Evolutionary conservation across 2,329 filamentous ascomycete genomes (phyloP), one percentile per base, ranked within the genome.

Genomic region (Colletotrichum karsti): DNA sequence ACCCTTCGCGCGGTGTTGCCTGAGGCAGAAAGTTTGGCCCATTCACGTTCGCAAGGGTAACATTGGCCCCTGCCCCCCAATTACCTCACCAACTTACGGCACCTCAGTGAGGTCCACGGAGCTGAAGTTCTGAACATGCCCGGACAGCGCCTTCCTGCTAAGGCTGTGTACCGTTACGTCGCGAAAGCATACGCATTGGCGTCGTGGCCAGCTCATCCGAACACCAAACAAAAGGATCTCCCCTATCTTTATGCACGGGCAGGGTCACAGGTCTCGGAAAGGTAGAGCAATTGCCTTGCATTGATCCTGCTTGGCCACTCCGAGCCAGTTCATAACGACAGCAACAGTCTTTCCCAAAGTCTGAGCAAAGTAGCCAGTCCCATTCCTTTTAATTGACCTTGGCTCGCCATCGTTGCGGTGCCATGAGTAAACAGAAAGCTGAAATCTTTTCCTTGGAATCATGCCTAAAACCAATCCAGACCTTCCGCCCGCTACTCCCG

Each of bases 361-460:
- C 51, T 69, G 66, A 62, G 66, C 55, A 57, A 55, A 67, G 66
- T 67, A 69, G 62, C 62, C 66, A 67, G 48, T 67, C 66, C 62
- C 61, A 42, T 50, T 41, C 63, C 55, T 69, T 69, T 69, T 67
- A 62, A 62, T 59, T 69, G 63, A 69, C 55, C 62, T 56, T 67
- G 62, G 66, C 66, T 65, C 66, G 65, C 65, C 60, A 48, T 67
- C 62, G 22, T 61, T 62, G 63, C 66, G 63, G 50, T 54, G 66
- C 63, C 62, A 62, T 55, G 48, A 67, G 55, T 57, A 69, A 62
- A 69, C 66, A 69, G 65, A 69, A 69, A 69, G 62, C 39, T 60
- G 63, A 69, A 67, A 61, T 69, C 48, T 69, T 69, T 69, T 69
- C 63, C 63, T 66, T 63, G 63, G 66, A 67, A 67, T 69, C 66